Percentiles rank a stretch among this genome's conserved stretches.
Conservation (phyloP, 2,329 filamentous ascomycete genomes). For the Shiraia bambusicola region DNA sequence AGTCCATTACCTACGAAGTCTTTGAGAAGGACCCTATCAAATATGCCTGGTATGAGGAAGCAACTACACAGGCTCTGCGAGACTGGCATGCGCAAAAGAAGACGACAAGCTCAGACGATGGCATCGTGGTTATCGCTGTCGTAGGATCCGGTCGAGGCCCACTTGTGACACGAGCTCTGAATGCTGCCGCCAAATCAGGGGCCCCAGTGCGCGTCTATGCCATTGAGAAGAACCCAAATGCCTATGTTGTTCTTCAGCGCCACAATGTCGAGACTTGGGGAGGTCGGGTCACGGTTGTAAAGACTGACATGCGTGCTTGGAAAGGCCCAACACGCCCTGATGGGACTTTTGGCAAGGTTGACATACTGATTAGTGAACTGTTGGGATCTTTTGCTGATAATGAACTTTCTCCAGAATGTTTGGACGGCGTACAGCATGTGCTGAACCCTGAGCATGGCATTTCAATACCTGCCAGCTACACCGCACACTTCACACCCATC, state of each 20-base stretch:
- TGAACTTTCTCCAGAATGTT: slow-evolving; percentile 91
- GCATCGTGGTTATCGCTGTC: slow-evolving; percentile 81
- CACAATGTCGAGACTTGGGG: slow-evolving; percentile 82
- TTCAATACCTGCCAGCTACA: slow-evolving; percentile 91
- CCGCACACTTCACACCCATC: slow-evolving; percentile 90
- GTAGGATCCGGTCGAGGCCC: slow-evolving; percentile 92
- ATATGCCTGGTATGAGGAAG: slow-evolving; percentile 91
- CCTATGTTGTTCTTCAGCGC: slow-evolving; percentile 85
- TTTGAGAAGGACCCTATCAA: slow-evolving; percentile 99
- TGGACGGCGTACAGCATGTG: slow-evolving; percentile 93
- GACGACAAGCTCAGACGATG: slow-evolving; percentile 70
- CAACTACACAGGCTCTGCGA: slow-evolving; percentile 74
- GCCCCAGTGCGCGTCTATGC: slow-evolving; percentile 86
- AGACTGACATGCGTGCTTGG: slow-evolving; percentile 98
- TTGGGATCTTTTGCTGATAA: slow-evolving; percentile 96
- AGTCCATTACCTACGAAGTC: slow-evolving; percentile 96
- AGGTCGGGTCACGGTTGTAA: slow-evolving; percentile 79
- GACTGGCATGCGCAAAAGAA: slow-evolving; percentile 76
- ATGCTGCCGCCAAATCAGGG: slow-evolving; percentile 73
- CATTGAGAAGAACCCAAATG: slow-evolving; percentile 97
- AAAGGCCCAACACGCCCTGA: slow-evolving; percentile 68
- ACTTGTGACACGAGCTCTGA: slow-evolving; percentile 81
- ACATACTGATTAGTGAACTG: slow-evolving; percentile 92
- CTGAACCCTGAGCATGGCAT: slow-evolving; percentile 79
- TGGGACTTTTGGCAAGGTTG: slow-evolving; percentile 66